These are phyloP conservation scores for Brettanomyces bruxellensis DNA, from an alignment of 805 yeast genomes.

Conservation along the genomic window DNA sequence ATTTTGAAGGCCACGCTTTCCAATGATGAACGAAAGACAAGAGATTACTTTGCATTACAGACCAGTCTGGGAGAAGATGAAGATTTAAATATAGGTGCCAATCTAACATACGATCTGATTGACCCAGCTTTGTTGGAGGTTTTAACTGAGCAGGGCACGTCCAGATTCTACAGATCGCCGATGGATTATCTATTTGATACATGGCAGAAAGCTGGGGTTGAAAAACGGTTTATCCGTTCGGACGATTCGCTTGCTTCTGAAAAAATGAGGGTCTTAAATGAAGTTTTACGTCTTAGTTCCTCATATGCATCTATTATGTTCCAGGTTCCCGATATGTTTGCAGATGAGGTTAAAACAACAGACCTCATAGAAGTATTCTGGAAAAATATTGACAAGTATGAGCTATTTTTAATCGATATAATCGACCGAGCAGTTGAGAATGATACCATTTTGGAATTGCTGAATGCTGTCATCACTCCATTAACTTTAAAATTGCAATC, in stretches of 20 bases:
- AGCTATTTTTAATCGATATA: constrained; percentile 44
- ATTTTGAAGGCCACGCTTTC: constrained; percentile 27
- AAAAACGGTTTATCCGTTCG: constrained; percentile 33
- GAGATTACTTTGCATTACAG: too few relatives aligned
- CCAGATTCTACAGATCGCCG: constrained; percentile 23
- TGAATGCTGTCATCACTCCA: constrained; percentile 42
- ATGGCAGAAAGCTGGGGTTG: constrained; percentile 32
- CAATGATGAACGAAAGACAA: background rate
- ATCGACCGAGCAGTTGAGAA: constrained; percentile 55
- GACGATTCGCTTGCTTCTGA: constrained; percentile 29
- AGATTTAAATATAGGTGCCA: too few relatives aligned
- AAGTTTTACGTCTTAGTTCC: constrained; percentile 38
- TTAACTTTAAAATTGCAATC: constrained; percentile 29
- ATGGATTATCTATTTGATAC: constrained; percentile 38
- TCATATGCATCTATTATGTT: constrained; percentile 63
- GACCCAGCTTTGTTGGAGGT: constrained; percentile 49
- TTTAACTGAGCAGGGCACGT: constrained; percentile 44
- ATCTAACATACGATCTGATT: constrained; percentile 25
- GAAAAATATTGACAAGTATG: constrained; percentile 21
- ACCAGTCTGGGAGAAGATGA: too few relatives aligned
- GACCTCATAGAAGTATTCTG: constrained; percentile 19
- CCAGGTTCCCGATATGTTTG: constrained; percentile 58
- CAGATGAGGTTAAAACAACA: constrained; percentile 29
- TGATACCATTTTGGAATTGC: constrained; percentile 52
- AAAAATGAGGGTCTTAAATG: constrained; percentile 35